Evolutionary conservation across 1,139 yeast species (phyloP), one percentile per base, ranked within the genome.

Genomic region (Nakaseomyces delphensis): DNA sequence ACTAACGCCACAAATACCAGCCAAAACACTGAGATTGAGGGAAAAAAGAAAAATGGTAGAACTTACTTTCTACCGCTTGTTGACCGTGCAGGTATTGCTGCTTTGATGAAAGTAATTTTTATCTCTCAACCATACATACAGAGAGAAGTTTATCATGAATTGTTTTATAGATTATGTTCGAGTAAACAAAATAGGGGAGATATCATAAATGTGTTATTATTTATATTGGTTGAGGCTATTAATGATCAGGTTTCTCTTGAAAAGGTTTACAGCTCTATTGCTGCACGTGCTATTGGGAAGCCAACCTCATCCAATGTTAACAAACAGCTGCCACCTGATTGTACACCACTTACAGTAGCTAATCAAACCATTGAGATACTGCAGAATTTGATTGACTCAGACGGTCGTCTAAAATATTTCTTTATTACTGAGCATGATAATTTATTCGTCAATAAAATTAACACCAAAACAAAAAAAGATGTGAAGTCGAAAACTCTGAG

Each of bases 401-500:
- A 81, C 50, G 71, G 73, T 15, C 84, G 79, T 50, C 69, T 84
- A 56, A 73, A 93, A 47, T 79, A 79, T 54, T 87, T 79, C 56
- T 79, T 89, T 56, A 68, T 89, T 46, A 77, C 83, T 4, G 95
- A 86, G 51, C 95, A 86, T 57, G 96, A 87, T 31, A 73, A 71
- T 40, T 68, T 77, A 24, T 67, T 75, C 43, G 56, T 70, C 41
- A 77, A 72, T 52, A 74, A 73, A 45, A 42, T 58, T 3, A 43
- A 56, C 1, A 13, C 48, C 6, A 58, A 62, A 43, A 54, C 56
- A 25, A 60, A 65, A 45, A 71, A 69, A 45, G 69, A 68, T 23
- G 54, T 63, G 1, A 54, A 62, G 21, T 55, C 59, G 48, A 77
- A 68, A 49, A 73, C 68, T 45, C 72, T 68, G 40, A 77, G 71